Conservation (phyloP, 1,139 yeast genomes). For the Pichia terricola region DNA sequence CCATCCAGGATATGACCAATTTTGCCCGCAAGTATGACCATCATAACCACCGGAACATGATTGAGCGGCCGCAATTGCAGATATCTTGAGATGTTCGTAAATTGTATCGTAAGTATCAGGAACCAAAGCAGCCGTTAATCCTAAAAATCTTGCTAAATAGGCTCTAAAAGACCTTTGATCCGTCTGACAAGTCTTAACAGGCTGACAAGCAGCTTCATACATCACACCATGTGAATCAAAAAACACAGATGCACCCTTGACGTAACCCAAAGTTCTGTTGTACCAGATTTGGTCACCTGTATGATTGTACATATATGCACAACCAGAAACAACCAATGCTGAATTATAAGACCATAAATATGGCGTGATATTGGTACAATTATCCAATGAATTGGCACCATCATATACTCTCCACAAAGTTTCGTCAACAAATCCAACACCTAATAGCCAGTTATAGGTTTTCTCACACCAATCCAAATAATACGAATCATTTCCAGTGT, state of each 20-base stretch:
- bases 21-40: constrained; percentile 81
- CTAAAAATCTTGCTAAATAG: constrained; percentile 66
- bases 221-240: constrained; percentile 43
- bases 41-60: constrained; percentile 83
- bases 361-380: constrained; percentile 51
- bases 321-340: constrained; percentile 71
- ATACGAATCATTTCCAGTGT: constrained; percentile 58
- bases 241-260: constrained; percentile 38
- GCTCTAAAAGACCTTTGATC: constrained; percentile 91
- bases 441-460: constrained; percentile 46
- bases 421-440: constrained; percentile 45
- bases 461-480: constrained; percentile 64
- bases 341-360: constrained; percentile 85
- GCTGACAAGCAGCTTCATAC: constrained; percentile 80
- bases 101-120: constrained; percentile 53
- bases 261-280: constrained; percentile 43
- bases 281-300: constrained; percentile 66
- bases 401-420: constrained; percentile 50
- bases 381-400: constrained; percentile 58
- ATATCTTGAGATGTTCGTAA: constrained; percentile 40
- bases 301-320: constrained; percentile 71
- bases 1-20: constrained; percentile 69
- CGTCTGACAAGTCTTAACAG: constrained; percentile 53
- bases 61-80: constrained; percentile 72
- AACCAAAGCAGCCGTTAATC: constrained; percentile 61